phyloP scores from a whole-genome alignment of 1,284 basidiomycete species.

The Puccinia brachypodii region DNA sequence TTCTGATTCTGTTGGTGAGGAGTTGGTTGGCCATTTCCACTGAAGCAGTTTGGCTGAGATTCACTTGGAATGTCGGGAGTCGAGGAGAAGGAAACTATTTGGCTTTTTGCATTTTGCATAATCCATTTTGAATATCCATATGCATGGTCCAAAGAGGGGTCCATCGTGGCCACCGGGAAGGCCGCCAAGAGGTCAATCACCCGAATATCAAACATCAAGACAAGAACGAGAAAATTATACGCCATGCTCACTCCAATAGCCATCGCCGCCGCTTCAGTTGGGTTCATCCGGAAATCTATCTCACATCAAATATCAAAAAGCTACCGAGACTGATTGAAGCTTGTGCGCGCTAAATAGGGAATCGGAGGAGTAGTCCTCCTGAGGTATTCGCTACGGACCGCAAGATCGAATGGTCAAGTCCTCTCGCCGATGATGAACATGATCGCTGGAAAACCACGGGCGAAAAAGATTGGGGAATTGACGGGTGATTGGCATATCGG shows the following conservation, averaged over 20 bases:
- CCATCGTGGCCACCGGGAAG: background rate
- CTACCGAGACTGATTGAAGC: background rate
- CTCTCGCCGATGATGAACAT: slow-evolving; percentile 43
- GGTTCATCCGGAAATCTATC: background rate
- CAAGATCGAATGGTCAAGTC: slow-evolving; percentile 36
- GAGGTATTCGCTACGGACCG: slow-evolving; percentile 41
- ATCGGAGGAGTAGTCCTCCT: slow-evolving; percentile 40
- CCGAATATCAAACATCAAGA: background rate
- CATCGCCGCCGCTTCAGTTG: slow-evolving; percentile 45
- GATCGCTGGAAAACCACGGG: slow-evolving; percentile 37
- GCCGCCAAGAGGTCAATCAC: background rate
- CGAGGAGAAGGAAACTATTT: too few relatives aligned
- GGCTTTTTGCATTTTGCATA: too few relatives aligned
- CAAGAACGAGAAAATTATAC: background rate
- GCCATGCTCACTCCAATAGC: slow-evolving; percentile 46
- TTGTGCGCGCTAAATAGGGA: background rate
- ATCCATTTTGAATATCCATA: background rate
- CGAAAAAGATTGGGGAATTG: slow-evolving; percentile 25
- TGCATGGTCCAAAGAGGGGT: background rate
- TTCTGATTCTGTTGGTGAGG: background rate
- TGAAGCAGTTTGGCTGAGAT: background rate
- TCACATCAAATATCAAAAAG: background rate
- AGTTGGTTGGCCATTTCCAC: background rate
- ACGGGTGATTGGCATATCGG: slow-evolving; percentile 34
- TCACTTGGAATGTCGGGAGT: too few relatives aligned